These are phyloP conservation scores for Phytophthora litchii DNA, from an alignment of 352 stramenopile species.

Conservation along the genomic window DNA sequence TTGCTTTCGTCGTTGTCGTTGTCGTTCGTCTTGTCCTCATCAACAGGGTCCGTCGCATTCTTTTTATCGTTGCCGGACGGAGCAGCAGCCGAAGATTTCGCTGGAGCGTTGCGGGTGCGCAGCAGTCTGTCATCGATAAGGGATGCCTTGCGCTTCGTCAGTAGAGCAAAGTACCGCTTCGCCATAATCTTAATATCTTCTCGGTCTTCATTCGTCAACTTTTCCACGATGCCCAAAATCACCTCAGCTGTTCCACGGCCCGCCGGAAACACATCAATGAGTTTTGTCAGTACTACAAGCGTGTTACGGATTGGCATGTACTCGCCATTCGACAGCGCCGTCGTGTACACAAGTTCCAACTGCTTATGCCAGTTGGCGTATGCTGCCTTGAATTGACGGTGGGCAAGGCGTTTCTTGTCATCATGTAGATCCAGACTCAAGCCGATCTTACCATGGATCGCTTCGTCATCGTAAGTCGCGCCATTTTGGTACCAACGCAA, in stretches of 20 bases:
- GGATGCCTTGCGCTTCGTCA: conserved; percentile 77
- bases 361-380: conserved; percentile 82
- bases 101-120: conserved; percentile 22
- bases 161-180: conserved; percentile 81
- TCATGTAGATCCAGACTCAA: conserved; percentile 79
- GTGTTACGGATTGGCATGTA: conserved; percentile 90
- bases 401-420: conserved; percentile 55
- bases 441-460: conserved; percentile 69
- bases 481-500: conserved; percentile 83
- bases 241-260: conserved; percentile 60
- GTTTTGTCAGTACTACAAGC: conserved; percentile 87
- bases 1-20: conserved; percentile 31
- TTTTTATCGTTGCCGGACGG: conserved; percentile 24
- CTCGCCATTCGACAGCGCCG: conserved; percentile 63
- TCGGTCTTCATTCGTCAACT: conserved; percentile 77
- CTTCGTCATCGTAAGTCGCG: conserved; percentile 81
- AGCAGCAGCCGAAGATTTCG: conserved; percentile 15
- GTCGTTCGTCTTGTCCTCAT: conserved; percentile 28
- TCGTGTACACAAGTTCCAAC: conserved; percentile 68
- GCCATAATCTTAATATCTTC: conserved; percentile 93
- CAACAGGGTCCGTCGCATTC: conserved; percentile 21
- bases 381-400: conserved; percentile 78
- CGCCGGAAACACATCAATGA: conserved; percentile 86
- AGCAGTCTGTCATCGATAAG: conserved; percentile 74
- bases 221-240: conserved; percentile 70